Conservation (phyloP, 2,329 filamentous ascomycete species). For the Aspergillaceae sp. region DNA sequence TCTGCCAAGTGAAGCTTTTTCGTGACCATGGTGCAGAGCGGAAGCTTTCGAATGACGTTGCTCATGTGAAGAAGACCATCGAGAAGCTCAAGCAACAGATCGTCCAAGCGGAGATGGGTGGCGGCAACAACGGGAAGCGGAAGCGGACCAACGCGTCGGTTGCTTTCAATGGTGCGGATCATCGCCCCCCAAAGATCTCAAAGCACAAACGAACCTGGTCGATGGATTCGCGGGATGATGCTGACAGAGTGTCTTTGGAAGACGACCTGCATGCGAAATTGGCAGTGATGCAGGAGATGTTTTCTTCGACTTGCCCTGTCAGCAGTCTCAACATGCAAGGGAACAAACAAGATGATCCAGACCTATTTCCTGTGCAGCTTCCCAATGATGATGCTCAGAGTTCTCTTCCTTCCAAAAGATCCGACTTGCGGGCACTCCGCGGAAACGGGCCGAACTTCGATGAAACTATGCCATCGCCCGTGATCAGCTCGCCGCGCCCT, state of each 20-base stretch:
- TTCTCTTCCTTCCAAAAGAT: slow-evolving; percentile 19
- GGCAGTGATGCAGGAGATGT: slow-evolving; percentile 39
- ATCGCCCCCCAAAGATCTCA: slow-evolving; percentile 66
- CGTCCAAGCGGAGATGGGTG: slow-evolving; percentile 58
- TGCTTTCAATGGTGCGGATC: slow-evolving; percentile 39
- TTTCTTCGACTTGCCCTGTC: slow-evolving; percentile 35
- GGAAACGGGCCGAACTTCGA: slow-evolving; percentile 28
- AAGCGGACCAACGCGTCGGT: slow-evolving; percentile 50
- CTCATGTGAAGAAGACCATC: slow-evolving; percentile 92
- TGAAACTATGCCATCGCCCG: slow-evolving; percentile 31
- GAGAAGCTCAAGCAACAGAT: slow-evolving; percentile 95
- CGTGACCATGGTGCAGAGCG: slow-evolving; percentile 91
- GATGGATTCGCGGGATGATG: slow-evolving; percentile 60
- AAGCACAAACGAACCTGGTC: slow-evolving; percentile 96
- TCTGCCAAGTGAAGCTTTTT: slow-evolving; percentile 95
- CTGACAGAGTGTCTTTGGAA: slow-evolving; percentile 33
- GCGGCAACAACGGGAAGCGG: slow-evolving; percentile 52
- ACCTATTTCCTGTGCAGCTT: slow-evolving; percentile 35
- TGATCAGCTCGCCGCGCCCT: slow-evolving; percentile 17
- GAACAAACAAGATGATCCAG: slow-evolving; percentile 39
- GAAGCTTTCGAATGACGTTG: slow-evolving; percentile 88
- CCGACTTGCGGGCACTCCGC: slow-evolving; percentile 18
- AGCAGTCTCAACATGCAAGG: slow-evolving; percentile 37
- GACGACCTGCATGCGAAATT: slow-evolving; percentile 40
- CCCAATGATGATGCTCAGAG: slow-evolving; percentile 21